These are phyloP conservation scores for Penicillium canariense DNA, from an alignment of 495 filamentous ascomycete species.

Conservation along the genomic window DNA sequence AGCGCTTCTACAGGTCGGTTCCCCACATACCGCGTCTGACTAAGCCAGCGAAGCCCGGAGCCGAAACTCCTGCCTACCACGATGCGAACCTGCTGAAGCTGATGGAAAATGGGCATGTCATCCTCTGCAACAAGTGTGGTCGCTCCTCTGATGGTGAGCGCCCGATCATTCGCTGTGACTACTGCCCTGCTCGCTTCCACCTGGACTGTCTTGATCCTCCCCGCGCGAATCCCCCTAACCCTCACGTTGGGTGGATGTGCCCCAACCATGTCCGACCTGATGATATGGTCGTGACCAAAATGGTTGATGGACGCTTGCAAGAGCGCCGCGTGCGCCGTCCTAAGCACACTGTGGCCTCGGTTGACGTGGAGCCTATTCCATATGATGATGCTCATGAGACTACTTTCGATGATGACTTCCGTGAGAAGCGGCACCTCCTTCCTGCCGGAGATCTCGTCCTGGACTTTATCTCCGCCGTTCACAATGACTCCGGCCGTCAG, in stretches of 20 bases:
- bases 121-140: conserved; percentile 71
- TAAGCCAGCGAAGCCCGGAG: conserved; percentile 19
- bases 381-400: conserved; percentile 14
- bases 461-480: conserved; percentile 23
- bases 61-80: conserved; percentile 17
- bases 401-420: conserved; percentile 24
- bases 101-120: conserved; percentile 63
- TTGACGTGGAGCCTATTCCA: conserved; percentile 15
- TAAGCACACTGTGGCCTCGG: conserved; percentile 22
- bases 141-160: conserved; percentile 53
- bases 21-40: conserved; percentile 33
- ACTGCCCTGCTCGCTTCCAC: conserved; percentile 80
- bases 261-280: conserved; percentile 77
- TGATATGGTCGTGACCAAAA: conserved; percentile 34
- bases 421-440: conserved; percentile 13
- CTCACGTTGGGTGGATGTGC: conserved; percentile 76
- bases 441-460: conserved; percentile 20
- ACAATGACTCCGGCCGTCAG: conserved; percentile 2
- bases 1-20: conserved; percentile 20
- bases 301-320: conserved; percentile 49
- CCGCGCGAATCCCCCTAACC: conserved; percentile 67
- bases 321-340: conserved; percentile 55
- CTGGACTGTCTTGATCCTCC: conserved; percentile 89
- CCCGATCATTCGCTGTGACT: conserved; percentile 76
- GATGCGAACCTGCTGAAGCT: conserved; percentile 50